Base-by-base conservation (phyloP, 2,329 filamentous ascomycete species). In the Monosporascus sp. region DNA sequence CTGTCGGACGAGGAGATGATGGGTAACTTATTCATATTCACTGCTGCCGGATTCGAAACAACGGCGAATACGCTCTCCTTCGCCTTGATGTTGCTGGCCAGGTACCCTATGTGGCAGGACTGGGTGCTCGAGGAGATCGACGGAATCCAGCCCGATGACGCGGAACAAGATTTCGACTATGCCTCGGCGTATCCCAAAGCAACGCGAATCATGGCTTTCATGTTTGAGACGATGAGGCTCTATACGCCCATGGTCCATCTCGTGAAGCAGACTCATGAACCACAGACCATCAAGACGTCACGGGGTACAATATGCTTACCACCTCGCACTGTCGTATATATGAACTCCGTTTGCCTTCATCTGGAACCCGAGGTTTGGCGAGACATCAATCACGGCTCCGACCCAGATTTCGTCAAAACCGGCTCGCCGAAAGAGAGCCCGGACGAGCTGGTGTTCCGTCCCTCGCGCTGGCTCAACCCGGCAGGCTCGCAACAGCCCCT, bases 51-150 rank as follows among this genome's bases (percentile, higher is more conserved):
- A 2, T 75, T 75, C 55, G 74, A 80, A 55, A 76, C 74, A 0
- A 78, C 76, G 1, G 75, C 77, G 2, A 77, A 76, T 49, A 76
- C 75, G 0, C 68, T 82, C 46, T 69, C 73, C 1, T 82, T 75
- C 55, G 72, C 75, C 3, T 58, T 80, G n/a, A 68, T 70, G 1
- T 62, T 79, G 5, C 66, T 82, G 0, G 71, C 76, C 1, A 61
- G 69, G 1, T 65, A 78, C 53, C 75, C 76, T 0, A 61, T 76
- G 49, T 75, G 74, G 65, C 79, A 83, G 61, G 69, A 72, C 3
- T 82, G 79, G 78, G 59, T 82, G 3, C 64, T 65, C 8, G 76
- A 76, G 51, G 80, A 83, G 58, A 66, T 81, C 37, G 64, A 72
- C 46, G 46, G 58, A 2, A 62, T 78, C 6, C 31, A 73, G 5